Conservation (phyloP, 2,329 filamentous ascomycete genomes). For the Claviceps arundinis region DNA sequence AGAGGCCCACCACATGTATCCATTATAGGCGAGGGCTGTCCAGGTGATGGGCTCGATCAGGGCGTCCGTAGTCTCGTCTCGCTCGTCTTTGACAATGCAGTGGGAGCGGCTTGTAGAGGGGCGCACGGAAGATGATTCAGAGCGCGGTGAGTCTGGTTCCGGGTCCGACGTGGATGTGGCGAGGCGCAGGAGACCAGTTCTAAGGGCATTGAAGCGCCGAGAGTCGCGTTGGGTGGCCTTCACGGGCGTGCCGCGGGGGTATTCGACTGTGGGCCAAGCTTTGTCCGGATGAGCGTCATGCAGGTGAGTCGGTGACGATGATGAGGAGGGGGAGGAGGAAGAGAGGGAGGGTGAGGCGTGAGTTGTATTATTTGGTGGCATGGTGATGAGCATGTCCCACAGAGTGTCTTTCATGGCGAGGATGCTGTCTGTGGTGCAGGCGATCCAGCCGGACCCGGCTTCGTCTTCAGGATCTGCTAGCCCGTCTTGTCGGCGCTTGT, state of each 20-base stretch:
- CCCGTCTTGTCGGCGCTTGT: slow-evolving; percentile 24
- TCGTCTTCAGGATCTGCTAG: slow-evolving; percentile 30
- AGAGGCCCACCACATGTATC: slow-evolving; percentile 85
- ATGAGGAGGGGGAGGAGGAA: neutral
- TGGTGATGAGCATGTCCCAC: slow-evolving; percentile 79
- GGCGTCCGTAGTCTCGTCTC: slow-evolving; percentile 37
- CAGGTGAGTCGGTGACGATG: slow-evolving; percentile 13
- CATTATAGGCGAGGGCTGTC: slow-evolving; percentile 65
- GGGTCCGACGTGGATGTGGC: slow-evolving; percentile 13
- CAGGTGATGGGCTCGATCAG: slow-evolving; percentile 52
- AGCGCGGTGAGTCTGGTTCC: slow-evolving; percentile 16
- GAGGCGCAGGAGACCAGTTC: slow-evolving; percentile 44
- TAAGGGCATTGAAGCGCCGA: slow-evolving; percentile 60
- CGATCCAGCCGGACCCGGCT: slow-evolving; percentile 63
- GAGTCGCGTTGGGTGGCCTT: slow-evolving; percentile 86
- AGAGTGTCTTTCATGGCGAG: slow-evolving; percentile 73
- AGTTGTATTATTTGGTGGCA: slow-evolving; percentile 49
- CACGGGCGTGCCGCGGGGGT: slow-evolving; percentile 47
- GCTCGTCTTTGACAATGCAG: slow-evolving; percentile 20
- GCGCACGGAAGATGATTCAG: slow-evolving; percentile 14
- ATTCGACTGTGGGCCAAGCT: slow-evolving; percentile 65
- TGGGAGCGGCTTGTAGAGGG: slow-evolving; percentile 15
- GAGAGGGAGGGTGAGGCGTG: slow-evolving; percentile 6
- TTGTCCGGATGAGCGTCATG: slow-evolving; percentile 37
- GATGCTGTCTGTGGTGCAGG: slow-evolving; percentile 91